A percentile compares a stretch with the other conserved stretches of the same genome.
These are phyloP conservation scores for Coniella lustricola DNA, from an alignment of 2,329 filamentous ascomycete genomes.

Conservation along the genomic window DNA sequence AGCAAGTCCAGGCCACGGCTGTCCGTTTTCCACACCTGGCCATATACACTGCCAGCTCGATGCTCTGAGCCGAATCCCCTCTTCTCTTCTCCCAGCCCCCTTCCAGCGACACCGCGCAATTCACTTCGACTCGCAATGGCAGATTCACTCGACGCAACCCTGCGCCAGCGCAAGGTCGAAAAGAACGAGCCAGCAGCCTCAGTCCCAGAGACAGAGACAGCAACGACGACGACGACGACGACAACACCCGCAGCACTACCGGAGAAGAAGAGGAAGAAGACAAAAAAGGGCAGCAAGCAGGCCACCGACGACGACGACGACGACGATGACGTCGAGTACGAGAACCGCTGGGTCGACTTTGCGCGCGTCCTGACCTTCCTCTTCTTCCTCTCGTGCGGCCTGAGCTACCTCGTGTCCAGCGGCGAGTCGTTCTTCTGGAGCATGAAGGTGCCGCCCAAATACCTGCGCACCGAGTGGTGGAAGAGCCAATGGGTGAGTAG, in stretches of 20 bases:
- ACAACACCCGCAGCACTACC: not conserved
- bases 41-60: not conserved
- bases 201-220: too few species aligned
- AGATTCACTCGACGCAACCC: constrained; percentile 9
- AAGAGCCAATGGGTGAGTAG: constrained; percentile 53
- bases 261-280: constrained; percentile 18
- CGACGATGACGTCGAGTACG: constrained; percentile 57
- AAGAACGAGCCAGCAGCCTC: not conserved
- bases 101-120: too few species aligned
- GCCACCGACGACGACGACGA: constrained; percentile 47
- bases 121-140: constrained; percentile 1
- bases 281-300: constrained; percentile 18
- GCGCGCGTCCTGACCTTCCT: constrained; percentile 64
- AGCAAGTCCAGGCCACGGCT: not conserved
- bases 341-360: constrained; percentile 52
- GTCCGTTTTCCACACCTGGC: not conserved
- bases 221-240: not conserved
- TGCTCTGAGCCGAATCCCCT: too few species aligned
- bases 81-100: not conserved
- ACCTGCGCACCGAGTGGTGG: constrained; percentile 52
- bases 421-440: constrained; percentile 66
- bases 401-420: constrained; percentile 70
- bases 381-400: constrained; percentile 55
- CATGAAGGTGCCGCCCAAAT: constrained; percentile 52
- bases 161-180: constrained; percentile 14